Base-by-base conservation (phyloP, 768 basidiomycete species). In the Mycena vulgaris region DNA sequence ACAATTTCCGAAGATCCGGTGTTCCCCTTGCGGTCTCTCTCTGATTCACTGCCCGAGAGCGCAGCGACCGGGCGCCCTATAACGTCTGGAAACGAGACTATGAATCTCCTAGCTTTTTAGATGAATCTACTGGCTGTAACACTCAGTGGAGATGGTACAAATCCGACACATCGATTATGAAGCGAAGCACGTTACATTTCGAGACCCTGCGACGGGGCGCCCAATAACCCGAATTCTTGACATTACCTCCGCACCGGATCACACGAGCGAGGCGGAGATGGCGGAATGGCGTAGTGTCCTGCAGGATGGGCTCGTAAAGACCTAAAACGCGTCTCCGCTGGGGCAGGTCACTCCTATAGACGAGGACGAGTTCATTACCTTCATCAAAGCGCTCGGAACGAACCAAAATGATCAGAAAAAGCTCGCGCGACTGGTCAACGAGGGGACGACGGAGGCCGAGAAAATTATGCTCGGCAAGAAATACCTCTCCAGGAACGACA, bases 381-480 rank as follows among this genome's bases (percentile, higher is more conserved):
- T 70, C 35, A 49, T 78, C 37, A 74, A 42, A 7, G 75, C 67
- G 0, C 40, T 77, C 16, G 49, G 63, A 14, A 68, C 73, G 0
- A 76, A 80, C 63, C 79, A 79, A 0, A 71, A 66, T 27, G 80
- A 80, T 37, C 75, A 79, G 49, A 78, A 75, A 49, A 74, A 75
- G 51, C 53, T 73, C 2, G 62, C 45, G 8, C 66, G 70, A 1
- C 57, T 74, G 21, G 25, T 52, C 1, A 48, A 47, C 9, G 25
- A 35, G 4, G 62, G 65, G 65, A 52, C 8, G 60, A 66, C 53
- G 35, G 55, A 31, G 68, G 58, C 55, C 17, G 58, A 47, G 56
- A 27, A n/a, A 23, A 52, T 31, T 27, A 31, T 51, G 49, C 45
- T 37, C 9, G 60, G 37, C n/a, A 70, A 51, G 67, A 63, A 21